Evolutionary conservation across 73 alveolate genomes (phyloP).

Genomic region (Paramecium pentaurelia): DNA sequence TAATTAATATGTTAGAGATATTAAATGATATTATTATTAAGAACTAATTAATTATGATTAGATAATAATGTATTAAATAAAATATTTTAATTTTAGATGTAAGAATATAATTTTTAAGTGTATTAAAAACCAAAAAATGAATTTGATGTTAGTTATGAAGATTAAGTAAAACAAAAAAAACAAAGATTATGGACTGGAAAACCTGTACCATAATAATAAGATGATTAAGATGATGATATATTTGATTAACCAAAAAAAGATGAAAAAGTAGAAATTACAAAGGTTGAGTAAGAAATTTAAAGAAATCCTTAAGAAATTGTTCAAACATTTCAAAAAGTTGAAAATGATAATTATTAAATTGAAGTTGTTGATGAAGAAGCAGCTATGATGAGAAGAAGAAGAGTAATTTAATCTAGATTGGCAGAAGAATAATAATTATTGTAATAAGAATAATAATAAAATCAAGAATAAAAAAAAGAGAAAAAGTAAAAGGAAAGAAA

Average conservation of each 20-base stretch:
- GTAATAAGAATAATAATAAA: conserved; percentile 23
- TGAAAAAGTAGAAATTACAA: neutral
- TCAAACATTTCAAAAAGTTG: neutral
- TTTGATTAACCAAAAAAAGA: neutral
- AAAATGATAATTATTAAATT: neutral
- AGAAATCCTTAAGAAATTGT: neutral
- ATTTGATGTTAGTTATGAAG: neutral
- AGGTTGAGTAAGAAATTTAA: neutral
- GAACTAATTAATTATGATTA: too few species aligned
- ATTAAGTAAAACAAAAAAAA: neutral
- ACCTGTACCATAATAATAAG: neutral
- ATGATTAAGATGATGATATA: conserved; percentile 8
- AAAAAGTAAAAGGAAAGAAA: conserved; percentile 55
- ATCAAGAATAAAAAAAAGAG: conserved; percentile 45
- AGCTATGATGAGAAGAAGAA: neutral
- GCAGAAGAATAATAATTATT: conserved; percentile 12
- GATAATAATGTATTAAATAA: neutral
- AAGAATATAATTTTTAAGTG: neutral
- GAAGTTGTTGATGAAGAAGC: conserved; percentile 44
- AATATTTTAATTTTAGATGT: neutral
- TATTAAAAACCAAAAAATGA: neutral
- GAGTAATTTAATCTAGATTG: conserved; percentile 6
- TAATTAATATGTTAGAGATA: too few species aligned
- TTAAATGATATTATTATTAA: neutral
- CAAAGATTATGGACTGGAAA: neutral